Evolutionary conservation across 352 stramenopile species (phyloP), one percentile per base, ranked within the genome.

Genomic region (Nothophytophthora sp.): DNA sequence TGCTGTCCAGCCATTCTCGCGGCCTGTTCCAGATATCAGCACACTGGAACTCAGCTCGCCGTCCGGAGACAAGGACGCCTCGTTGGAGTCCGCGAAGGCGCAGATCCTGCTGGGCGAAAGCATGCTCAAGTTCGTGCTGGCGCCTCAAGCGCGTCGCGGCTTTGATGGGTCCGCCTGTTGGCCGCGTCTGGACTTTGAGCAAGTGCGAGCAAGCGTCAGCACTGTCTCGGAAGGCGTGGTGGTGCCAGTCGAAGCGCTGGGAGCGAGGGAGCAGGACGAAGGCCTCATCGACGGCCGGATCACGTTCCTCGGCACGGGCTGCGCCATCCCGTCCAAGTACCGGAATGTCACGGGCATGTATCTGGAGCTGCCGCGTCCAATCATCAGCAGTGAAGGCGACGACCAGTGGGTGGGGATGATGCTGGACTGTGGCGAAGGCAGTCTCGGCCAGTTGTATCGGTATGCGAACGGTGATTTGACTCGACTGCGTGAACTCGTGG

Each of bases 281-380:
- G 54, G 70, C 19, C 36, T 70, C 24, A 44, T 76, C 12, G 45
- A 71, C n/a, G 78, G 78, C 4, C 65, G 72, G 0, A 77, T 99
- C 50, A 95, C 92, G 11, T 99, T 99, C 54, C 81, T 98, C 1
- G 97, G 97, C 19, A 99, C 97, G 0, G 96, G 96, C 0, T 98
- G 92, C 19, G 97, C 97, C 22, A 91, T 99, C 22, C 97, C 97
- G 29, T 99, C 95, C 54, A 99, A 99, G 70, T 98, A 99, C 63
- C 88, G 97, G 48, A 99, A 99, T 73, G 96, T 99, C 28, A 98
- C 88, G 2, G 92, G 92, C 29, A 99, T 98, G 56, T 96, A 97
- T 55, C 35, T 98, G 13, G 67, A 88, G 59, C 48, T 97, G 5
- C 65, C 61, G n/a, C n/a, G n/a, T 15, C 41, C 38, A 39, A 13